Percentiles rank a stretch among this genome's conserved stretches.
phyloP scores from a whole-genome alignment of 2,329 filamentous ascomycete genomes.

The Colletotrichum higginsianum region DNA sequence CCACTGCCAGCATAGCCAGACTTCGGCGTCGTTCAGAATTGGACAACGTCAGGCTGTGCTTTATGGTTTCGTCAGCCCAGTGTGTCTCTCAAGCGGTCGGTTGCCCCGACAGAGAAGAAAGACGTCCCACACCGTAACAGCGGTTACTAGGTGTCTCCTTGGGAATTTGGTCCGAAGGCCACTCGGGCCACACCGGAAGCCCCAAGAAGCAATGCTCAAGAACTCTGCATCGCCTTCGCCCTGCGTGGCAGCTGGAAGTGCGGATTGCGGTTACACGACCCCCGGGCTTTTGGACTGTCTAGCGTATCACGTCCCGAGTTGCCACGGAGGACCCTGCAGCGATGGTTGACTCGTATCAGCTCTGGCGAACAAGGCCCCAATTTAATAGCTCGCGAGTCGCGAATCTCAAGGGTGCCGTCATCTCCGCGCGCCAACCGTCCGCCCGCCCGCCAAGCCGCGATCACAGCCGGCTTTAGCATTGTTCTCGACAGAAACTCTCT shows the following conservation, averaged over 20 bases:
- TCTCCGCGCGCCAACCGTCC: slow-evolving; percentile 14
- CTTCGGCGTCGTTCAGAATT: background rate
- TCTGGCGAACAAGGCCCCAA: slow-evolving; percentile 8
- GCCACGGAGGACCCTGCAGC: slow-evolving; percentile 34
- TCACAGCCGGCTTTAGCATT: slow-evolving; percentile 16
- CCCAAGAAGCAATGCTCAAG: slow-evolving; percentile 5
- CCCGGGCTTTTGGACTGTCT: slow-evolving; percentile 1
- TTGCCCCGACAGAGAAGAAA: slow-evolving; percentile 5
- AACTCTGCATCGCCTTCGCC: slow-evolving; percentile 15
- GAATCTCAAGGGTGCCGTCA: slow-evolving; percentile 21
- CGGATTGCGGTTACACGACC: slow-evolving; percentile 22
- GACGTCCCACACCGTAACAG: background rate
- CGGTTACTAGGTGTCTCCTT: slow-evolving; percentile 20
- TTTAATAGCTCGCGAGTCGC: slow-evolving; percentile 26
- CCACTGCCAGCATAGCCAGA: slow-evolving; percentile 5
- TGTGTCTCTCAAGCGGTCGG: background rate
- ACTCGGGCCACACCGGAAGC: slow-evolving; percentile 20
- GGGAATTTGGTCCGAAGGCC: slow-evolving; percentile 1
- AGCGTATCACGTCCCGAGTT: slow-evolving; percentile 26
- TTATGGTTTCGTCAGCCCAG: slow-evolving; percentile 14
- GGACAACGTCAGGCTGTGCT: slow-evolving; percentile 11
- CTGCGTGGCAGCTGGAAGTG: slow-evolving; percentile 8
- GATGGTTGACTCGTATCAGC: slow-evolving; percentile 30
- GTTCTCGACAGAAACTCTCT: slow-evolving; percentile 26
- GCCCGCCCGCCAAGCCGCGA: slow-evolving; percentile 32